Percentiles rank a stretch among this genome's conserved stretches.
phyloP scores from a whole-genome alignment of 106 monocot species.

The Xerophyta viscosa region DNA sequence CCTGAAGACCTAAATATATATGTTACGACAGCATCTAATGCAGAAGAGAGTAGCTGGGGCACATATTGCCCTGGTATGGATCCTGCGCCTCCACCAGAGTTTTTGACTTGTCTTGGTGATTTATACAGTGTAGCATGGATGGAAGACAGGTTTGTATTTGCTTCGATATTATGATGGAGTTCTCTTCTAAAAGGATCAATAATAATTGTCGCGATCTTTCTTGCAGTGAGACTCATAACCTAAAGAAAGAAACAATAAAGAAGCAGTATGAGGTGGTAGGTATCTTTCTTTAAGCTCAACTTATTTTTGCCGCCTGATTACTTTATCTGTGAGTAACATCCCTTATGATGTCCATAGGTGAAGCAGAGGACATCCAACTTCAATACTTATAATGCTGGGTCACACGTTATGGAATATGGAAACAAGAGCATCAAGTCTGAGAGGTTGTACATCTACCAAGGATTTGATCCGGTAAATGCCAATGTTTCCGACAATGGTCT shows the following conservation, averaged over 20 bases:
- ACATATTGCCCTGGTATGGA: slow-evolving; percentile 80
- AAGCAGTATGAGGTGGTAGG: slow-evolving; percentile 62
- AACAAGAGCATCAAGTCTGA: slow-evolving; percentile 41
- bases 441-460: slow-evolving; percentile 53
- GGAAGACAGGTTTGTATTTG: slow-evolving; percentile 71
- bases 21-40: slow-evolving; percentile 88
- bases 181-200: too few species aligned
- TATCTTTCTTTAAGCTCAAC: too few species aligned
- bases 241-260: slow-evolving; percentile 66
- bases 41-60: slow-evolving; percentile 80
- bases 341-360: slow-evolving; percentile 21
- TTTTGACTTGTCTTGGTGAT: slow-evolving; percentile 73
- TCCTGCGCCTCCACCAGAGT: slow-evolving; percentile 59
- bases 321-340: neutral
- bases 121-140: slow-evolving; percentile 89
- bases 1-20: slow-evolving; percentile 71
- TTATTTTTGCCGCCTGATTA: neutral
- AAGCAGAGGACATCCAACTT: slow-evolving; percentile 44
- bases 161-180: neutral
- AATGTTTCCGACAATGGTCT: slow-evolving; percentile 33
- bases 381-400: slow-evolving; percentile 28
- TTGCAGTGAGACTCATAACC: slow-evolving; percentile 60
- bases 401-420: slow-evolving; percentile 77
- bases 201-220: too few species aligned
- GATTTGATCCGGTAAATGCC: slow-evolving; percentile 45